phyloP scores from a whole-genome alignment of 2,329 filamentous ascomycete genomes.

The Colletotrichum eremochloae region DNA sequence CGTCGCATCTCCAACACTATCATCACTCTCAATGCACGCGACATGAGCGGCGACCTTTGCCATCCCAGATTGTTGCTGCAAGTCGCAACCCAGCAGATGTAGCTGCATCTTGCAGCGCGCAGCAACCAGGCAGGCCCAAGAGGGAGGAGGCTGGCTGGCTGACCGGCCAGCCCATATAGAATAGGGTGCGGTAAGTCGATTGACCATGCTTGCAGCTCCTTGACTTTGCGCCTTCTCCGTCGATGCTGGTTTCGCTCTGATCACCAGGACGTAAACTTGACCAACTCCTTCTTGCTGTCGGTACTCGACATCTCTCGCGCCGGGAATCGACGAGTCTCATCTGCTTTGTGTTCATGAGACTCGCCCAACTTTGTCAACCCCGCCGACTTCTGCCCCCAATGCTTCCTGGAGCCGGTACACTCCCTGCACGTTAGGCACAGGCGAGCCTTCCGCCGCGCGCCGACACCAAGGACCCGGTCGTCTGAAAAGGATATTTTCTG shows the following conservation, averaged over 20 bases:
- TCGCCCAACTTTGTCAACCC: constrained; percentile 21
- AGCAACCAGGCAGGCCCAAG: constrained; percentile 24
- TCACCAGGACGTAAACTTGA: neutral
- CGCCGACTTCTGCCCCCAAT: constrained; percentile 18
- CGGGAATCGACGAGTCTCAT: neutral
- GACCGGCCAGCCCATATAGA: neutral
- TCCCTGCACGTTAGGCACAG: constrained; percentile 25
- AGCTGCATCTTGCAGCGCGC: constrained; percentile 27
- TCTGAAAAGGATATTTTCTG: constrained; percentile 10
- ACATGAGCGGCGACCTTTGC: neutral
- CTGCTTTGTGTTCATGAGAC: constrained; percentile 26
- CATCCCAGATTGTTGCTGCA: constrained; percentile 4
- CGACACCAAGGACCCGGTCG: constrained; percentile 25
- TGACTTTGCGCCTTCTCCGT: constrained; percentile 4
- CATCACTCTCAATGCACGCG: neutral
- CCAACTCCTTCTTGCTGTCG: no score
- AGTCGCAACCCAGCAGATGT: constrained; percentile 21
- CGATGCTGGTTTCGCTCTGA: neutral
- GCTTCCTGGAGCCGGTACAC: constrained; percentile 33
- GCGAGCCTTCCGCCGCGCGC: constrained; percentile 20
- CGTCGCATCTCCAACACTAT: neutral
- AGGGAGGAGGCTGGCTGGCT: neutral
- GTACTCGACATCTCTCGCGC: neutral
- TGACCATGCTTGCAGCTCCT: neutral
- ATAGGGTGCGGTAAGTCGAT: constrained; percentile 5